phyloP scores from a whole-genome alignment of 1,284 basidiomycete genomes.

The Kwoniella shivajii region DNA sequence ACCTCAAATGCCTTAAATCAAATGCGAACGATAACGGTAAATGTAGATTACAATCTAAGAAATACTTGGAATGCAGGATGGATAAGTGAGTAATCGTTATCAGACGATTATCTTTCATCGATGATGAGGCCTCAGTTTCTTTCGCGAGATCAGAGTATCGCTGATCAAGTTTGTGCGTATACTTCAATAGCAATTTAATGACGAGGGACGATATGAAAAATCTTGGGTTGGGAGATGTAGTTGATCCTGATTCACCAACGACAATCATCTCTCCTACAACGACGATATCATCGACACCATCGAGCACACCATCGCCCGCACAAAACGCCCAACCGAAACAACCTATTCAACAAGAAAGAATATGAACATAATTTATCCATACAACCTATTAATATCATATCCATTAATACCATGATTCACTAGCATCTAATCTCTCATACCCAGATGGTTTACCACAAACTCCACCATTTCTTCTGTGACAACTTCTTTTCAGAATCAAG shows the following conservation, averaged over 20 bases:
- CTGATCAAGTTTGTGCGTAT: not conserved
- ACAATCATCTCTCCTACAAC: conserved; percentile 1
- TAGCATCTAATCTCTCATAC: not conserved
- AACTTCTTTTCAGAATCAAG: not conserved
- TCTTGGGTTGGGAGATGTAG: conserved; percentile 67
- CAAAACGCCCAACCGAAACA: not conserved
- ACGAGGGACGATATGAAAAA: conserved; percentile 84
- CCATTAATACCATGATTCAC: not conserved
- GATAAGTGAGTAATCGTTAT: conserved; percentile 66
- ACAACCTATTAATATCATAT: not conserved
- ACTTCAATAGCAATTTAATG: conserved; percentile 74
- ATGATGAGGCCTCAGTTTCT: too few species aligned
- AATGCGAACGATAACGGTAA: conserved; percentile 76
- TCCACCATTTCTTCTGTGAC: conserved; percentile 11
- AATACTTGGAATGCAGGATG: conserved; percentile 93
- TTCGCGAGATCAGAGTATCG: not conserved
- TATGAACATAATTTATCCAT: not conserved
- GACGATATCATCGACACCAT: not conserved
- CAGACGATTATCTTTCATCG: not conserved
- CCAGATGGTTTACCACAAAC: not conserved
- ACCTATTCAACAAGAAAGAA: conserved; percentile 9
- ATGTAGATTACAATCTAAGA: conserved; percentile 75
- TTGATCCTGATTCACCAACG: conserved; percentile 14
- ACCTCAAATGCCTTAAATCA: conserved; percentile 80
- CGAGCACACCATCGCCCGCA: not conserved